Evolutionary conservation across 257 asterid genomes (phyloP).

Genomic region (Lavandula angustifolia): DNA sequence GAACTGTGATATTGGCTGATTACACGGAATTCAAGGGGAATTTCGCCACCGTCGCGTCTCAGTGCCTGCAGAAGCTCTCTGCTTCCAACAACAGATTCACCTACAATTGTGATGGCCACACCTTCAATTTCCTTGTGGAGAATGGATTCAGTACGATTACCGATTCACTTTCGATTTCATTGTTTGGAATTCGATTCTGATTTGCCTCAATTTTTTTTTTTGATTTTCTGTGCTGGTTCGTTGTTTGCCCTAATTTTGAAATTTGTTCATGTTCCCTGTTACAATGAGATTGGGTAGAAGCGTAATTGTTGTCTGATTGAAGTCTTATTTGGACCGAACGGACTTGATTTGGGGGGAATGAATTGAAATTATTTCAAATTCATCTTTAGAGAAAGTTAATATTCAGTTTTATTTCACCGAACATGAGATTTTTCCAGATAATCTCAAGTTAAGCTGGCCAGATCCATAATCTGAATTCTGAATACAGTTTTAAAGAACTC

Average conservation of each 20-base stretch:
- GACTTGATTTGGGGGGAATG: background rate
- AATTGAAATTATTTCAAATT: too few relatives aligned
- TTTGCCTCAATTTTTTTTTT: background rate
- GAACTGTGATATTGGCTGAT: constrained; percentile 49
- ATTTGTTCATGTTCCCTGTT: background rate
- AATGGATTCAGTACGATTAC: constrained; percentile 49
- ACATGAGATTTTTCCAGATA: too few relatives aligned
- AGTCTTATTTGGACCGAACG: background rate
- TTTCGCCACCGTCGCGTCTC: constrained; percentile 49
- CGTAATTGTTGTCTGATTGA: background rate
- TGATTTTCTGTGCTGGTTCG: background rate
- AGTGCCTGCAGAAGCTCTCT: constrained; percentile 55
- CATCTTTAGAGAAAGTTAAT: too few relatives aligned
- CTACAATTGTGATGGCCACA: constrained; percentile 48
- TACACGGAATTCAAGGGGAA: constrained; percentile 53
- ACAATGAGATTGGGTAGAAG: background rate
- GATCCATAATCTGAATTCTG: too few relatives aligned
- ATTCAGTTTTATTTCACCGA: too few relatives aligned
- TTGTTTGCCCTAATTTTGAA: background rate
- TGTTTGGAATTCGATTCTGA: background rate
- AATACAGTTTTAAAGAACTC: too few relatives aligned
- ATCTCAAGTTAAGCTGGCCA: too few relatives aligned
- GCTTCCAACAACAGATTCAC: constrained; percentile 30
- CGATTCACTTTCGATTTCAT: background rate
- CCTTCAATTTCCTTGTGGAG: constrained; percentile 54